Evolutionary conservation across 1,139 yeast genomes (phyloP).

Genomic region (Suhomyces coccinellae): DNA sequence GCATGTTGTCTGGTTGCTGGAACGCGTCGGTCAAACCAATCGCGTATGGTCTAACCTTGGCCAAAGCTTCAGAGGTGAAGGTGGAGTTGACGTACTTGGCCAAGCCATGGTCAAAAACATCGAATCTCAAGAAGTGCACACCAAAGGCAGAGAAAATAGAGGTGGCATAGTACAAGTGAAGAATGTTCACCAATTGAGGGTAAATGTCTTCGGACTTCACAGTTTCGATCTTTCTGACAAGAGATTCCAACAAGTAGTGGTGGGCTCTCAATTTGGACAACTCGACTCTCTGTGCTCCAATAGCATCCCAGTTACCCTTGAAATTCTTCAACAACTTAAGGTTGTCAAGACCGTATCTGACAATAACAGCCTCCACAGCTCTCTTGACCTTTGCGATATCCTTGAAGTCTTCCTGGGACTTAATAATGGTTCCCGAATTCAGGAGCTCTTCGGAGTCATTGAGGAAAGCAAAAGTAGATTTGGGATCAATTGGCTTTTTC

Average conservation of each 20-base stretch:
- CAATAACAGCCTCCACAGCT: conserved; percentile 28
- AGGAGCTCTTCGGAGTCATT: conserved; percentile 28
- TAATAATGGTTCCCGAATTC: conserved; percentile 8
- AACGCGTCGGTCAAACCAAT: conserved; percentile 50
- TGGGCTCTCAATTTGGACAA: conserved; percentile 28
- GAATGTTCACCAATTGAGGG: conserved; percentile 24
- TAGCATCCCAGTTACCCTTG: conserved; percentile 37
- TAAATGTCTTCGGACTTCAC: conserved; percentile 19
- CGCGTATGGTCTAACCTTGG: conserved; percentile 45
- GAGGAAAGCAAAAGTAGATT: conserved; percentile 45
- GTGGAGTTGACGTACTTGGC: conserved; percentile 34
- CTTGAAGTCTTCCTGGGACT: conserved; percentile 14
- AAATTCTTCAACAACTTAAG: conserved; percentile 29
- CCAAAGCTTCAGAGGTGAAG: conserved; percentile 37
- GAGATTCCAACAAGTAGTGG: conserved; percentile 27
- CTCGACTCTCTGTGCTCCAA: conserved; percentile 27
- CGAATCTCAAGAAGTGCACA: conserved; percentile 43
- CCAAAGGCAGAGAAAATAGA: conserved; percentile 39
- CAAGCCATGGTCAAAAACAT: conserved; percentile 35
- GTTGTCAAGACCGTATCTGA: conserved; percentile 26
- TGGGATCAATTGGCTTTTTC: conserved; percentile 33
- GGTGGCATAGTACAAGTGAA: conserved; percentile 25
- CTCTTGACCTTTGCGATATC: conserved; percentile 17
- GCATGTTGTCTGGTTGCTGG: conserved; percentile 46
- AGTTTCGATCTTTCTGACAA: conserved; percentile 18